Evolutionary conservation across 371 early-diverging fungal species (phyloP), one percentile per base, ranked within the genome.

Genomic region (Rhizopus microsporus): DNA sequence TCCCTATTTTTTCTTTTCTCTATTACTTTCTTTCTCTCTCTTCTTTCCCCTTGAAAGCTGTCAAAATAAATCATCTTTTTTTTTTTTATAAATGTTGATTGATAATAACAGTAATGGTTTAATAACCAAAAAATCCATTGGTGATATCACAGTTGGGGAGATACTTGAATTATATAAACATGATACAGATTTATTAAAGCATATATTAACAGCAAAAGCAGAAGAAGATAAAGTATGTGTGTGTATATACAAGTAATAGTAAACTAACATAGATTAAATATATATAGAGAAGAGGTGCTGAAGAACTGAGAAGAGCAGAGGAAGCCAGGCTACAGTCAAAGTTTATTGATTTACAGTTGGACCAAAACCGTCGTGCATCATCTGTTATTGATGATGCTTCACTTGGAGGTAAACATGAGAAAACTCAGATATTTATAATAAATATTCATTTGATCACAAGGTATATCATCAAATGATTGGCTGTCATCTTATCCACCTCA

Each of bases 161-260:
- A 77, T 81, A 38, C 54, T 81, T 15, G 75, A 81, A 34, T 52
- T 55, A n/a, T 81, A 77, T 45, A 65, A 75, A 39, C 64, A 79
- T 55, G 74, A 81, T 57, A 65, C 80, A 12, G 82, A 81, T 33
- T 54, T 81, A 15, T 56, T 81, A 45, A 79, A 77, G 48, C 76
- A 75, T 56, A 71, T 81, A 34, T 60, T 81, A 13, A 60, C 53
- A n/a, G 76, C 82, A 8, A 81, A 81, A 51, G 68, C 80, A 7
- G 82, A 81, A 58, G 82, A 81, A 56, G 82, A 81, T 35, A 81
- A 77, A 61, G 82, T 74, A 69, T 63, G 43, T 13, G n/a, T 45
- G 17, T 12, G n/a, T 16, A 64, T 44, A 6, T 7, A 38, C 17
- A 13, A 45, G 15, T 56, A 12, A 10, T 51, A 44, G n/a, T 52